A percentile compares a stretch with the other conserved stretches of the same genome.
These are phyloP conservation scores for Phialophora verrucosa DNA, from an alignment of 2,329 filamentous ascomycete genomes.

Conservation along the genomic window DNA sequence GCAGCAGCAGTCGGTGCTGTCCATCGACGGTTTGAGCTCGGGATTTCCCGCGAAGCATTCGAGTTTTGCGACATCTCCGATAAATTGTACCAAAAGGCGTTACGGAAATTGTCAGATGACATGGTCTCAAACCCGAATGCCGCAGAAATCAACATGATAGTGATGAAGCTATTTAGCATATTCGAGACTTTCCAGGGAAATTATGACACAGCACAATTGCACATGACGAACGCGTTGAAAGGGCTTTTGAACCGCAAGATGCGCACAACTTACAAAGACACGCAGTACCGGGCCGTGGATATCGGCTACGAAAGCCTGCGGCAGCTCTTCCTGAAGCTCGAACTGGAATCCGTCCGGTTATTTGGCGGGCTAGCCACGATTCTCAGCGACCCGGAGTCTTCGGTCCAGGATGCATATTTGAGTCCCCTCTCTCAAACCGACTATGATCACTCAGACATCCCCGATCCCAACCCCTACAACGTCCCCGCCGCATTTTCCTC, in stretches of 20 bases:
- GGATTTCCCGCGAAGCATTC: constrained; percentile 37
- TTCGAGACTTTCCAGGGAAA: constrained; percentile 40
- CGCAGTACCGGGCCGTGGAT: constrained; percentile 34
- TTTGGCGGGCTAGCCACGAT: constrained; percentile 30
- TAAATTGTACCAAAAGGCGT: constrained; percentile 34
- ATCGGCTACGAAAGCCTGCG: constrained; percentile 32
- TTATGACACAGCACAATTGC: constrained; percentile 29
- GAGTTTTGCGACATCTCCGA: constrained; percentile 38
- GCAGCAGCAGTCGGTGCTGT: constrained; percentile 38
- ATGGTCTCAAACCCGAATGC: constrained; percentile 27
- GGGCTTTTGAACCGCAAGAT: constrained; percentile 31
- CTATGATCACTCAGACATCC: constrained; percentile 6
- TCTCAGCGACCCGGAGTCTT: constrained; percentile 31
- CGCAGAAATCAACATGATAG: constrained; percentile 37
- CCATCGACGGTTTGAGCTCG: constrained; percentile 38
- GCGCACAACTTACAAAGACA: constrained; percentile 36
- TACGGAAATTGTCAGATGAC: constrained; percentile 28
- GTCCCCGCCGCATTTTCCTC: constrained; percentile 34
- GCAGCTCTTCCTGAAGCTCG: constrained; percentile 32
- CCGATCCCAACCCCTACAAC: constrained; percentile 28
- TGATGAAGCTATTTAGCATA: constrained; percentile 36
- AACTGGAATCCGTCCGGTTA: constrained; percentile 33
- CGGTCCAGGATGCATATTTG: constrained; percentile 7
- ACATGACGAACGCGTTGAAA: constrained; percentile 35
- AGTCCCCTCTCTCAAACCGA: constrained; percentile 14